Evolutionary conservation across 2,329 filamentous ascomycete genomes (phyloP), one percentile per base, ranked within the genome.

Genomic region (Diaporthe sp.): DNA sequence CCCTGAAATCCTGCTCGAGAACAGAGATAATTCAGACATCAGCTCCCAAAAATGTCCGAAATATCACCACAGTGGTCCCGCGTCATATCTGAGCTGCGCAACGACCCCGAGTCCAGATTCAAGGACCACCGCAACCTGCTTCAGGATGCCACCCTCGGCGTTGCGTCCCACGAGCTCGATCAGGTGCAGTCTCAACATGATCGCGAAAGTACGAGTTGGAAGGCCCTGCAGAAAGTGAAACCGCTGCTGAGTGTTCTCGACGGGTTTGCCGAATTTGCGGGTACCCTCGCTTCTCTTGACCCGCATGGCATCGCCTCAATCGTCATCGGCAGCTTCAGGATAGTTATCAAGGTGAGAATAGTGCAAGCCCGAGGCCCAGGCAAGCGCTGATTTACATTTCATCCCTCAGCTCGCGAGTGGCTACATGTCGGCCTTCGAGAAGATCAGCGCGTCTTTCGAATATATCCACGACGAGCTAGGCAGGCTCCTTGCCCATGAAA

Each of bases 301-400:
- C 55, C 55, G 7, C 55, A 58, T 37, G 55, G 55, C 6, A 58
- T 58, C 17, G 55, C 55, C 17, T 58, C 55, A 3, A 58, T 58
- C 7, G 55, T 58, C 17, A 22, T 58, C 31, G 55, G 55, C 28
- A 58, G 55, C 31, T 34, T 58, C 55, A 34, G 55, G 8, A 58
- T 58, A 58, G 28, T 58, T 22, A 58, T 58, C 55, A 34, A 58
- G 17, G 55, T 58, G 55, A 58, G 28, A 9, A 58, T n/a, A 34
- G 13, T 28, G 25, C 17, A 3, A 17, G 10, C 8, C 28, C 2
- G 55, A 34, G 31, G 2, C 8, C 55, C 8, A 17, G 31, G 2
- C 4, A 17, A 22, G 55, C 17, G 17, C 28, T 58, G 55, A 58
- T 34, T 34, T 58, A 17, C 22, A 2, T 10, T 34, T 13, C 0